Evolutionary conservation across 108 stramenopile species (phyloP), one percentile per base, ranked within the genome.

Genomic region (Cyclotella choctawhatcheeana): DNA sequence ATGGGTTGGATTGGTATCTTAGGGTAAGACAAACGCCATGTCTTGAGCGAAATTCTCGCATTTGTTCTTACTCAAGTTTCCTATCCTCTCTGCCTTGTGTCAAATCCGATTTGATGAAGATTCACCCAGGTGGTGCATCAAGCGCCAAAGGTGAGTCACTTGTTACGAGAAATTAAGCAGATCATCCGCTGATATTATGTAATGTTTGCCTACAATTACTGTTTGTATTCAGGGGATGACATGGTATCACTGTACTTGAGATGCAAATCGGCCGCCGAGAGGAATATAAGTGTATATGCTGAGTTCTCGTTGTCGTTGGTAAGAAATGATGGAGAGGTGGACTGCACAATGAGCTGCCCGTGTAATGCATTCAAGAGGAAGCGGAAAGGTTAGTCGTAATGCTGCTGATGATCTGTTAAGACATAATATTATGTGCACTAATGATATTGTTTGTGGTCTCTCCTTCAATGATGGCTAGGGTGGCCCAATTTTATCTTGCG

Each of bases 1-100:
- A 70, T 33, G 68, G 68, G 22, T 18, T 71, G 1, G 70, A 69
- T 24, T 76, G 75, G 75, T 69, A 71, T 18, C 21, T 76, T 2
- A 34, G 61, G n/a, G n/a, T n/a, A n/a, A n/a, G n/a, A n/a, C n/a
- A n/a, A n/a, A n/a, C n/a, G n/a, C n/a, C n/a, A n/a, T n/a, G n/a
- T n/a, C n/a, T n/a, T n/a, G n/a, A n/a, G n/a, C n/a, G n/a, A n/a
- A n/a, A n/a, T n/a, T n/a, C n/a, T n/a, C n/a, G n/a, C n/a, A n/a
- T n/a, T n/a, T n/a, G n/a, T n/a, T n/a, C n/a, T n/a, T n/a, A n/a
- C n/a, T n/a, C n/a, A n/a, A n/a, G n/a, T n/a, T n/a, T n/a, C n/a
- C n/a, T n/a, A n/a, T n/a, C n/a, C n/a, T n/a, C n/a, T n/a, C n/a
- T n/a, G n/a, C n/a, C n/a, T n/a, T n/a, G n/a, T n/a, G n/a, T n/a